A percentile compares a stretch with the other conserved stretches of the same genome.
Evolutionary conservation across 2,329 filamentous ascomycete genomes (phyloP).

Genomic region (Beauveria bassiana): DNA sequence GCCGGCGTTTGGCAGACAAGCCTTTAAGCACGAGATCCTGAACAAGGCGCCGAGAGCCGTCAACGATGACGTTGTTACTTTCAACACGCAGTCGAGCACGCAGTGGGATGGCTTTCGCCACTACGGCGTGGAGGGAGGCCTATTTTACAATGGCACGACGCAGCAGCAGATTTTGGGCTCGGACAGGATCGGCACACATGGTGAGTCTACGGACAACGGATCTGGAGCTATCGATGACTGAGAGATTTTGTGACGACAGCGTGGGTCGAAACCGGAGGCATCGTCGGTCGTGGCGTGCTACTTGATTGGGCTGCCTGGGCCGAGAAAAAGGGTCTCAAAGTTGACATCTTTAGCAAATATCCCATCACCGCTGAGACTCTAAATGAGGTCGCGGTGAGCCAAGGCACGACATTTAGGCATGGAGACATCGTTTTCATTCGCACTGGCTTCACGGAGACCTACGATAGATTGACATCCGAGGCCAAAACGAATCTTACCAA

Average conservation of each 20-base stretch:
- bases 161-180: conserved; percentile 36
- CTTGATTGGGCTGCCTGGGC: conserved; percentile 45
- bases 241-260: conserved; percentile 7
- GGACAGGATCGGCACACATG: conserved; percentile 22
- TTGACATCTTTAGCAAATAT: conserved; percentile 32
- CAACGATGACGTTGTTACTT: conserved; percentile 25
- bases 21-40: conserved; percentile 23
- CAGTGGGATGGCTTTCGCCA: conserved; percentile 34
- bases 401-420: conserved; percentile 33
- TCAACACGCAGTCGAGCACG: conserved; percentile 31
- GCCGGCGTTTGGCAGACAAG: conserved; percentile 26
- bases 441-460: conserved; percentile 41
- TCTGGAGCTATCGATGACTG: not conserved
- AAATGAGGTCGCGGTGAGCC: conserved; percentile 33
- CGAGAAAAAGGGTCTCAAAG: conserved; percentile 24
- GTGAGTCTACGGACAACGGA: conserved; percentile 13
- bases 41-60: conserved; percentile 22
- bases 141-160: conserved; percentile 26
- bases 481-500: conserved; percentile 29
- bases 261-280: conserved; percentile 30
- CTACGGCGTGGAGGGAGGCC: conserved; percentile 28
- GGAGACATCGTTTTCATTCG: conserved; percentile 53
- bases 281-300: conserved; percentile 43
- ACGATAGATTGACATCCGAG: conserved; percentile 28
- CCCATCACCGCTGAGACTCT: conserved; percentile 37